Evolutionary conservation across 805 yeast species (phyloP), one percentile per base, ranked within the genome.

Genomic region (Kuraishia piskuri): DNA sequence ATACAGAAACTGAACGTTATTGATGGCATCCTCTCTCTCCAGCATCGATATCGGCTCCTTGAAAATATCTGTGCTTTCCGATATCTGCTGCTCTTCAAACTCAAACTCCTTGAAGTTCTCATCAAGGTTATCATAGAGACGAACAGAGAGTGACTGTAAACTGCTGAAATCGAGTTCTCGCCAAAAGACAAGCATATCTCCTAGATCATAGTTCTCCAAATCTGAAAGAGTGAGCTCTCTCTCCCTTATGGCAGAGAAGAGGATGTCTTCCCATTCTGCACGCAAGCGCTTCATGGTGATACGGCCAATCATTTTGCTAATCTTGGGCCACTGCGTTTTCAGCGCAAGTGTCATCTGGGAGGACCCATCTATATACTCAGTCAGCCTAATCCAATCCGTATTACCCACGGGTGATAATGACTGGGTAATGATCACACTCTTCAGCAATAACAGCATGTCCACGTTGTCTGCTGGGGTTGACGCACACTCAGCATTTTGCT

Each of bases 311-410:
- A 56, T 52, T 44, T 80, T 78, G 47, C 88, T 75, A 8, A 87
- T 74, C 20, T 79, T 72, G 1, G 86, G 80, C 97, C 97, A 91
- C 55, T 79, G 83, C 51, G 80, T 78, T 57, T 75, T 76, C 24
- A 85, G 67, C 10, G 74, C 70, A 8, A 74, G 78, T 1, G 77
- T 63, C 67, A 36, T 69, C 62, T 19, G 40, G 40, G 40, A 31
- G 3, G 40, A 31, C 40, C 65, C 75, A 4, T 68, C 73, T 49
- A 87, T 77, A 5, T 80, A 63, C 0, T 61, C 62, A 0, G 85
- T 73, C 6, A 90, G 82, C 37, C 74, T 66, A 0, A 74, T 76
- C 86, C 95, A 90, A 55, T 82, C 83, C 44, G 88, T 84, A 6
- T 69, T 67, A 17, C 80, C 80, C 48, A 78, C 74, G 19, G 64